Percentiles rank a stretch among this genome's conserved stretches.
Conservation (phyloP, 2,329 filamentous ascomycete species). For the Hortaea werneckii region DNA sequence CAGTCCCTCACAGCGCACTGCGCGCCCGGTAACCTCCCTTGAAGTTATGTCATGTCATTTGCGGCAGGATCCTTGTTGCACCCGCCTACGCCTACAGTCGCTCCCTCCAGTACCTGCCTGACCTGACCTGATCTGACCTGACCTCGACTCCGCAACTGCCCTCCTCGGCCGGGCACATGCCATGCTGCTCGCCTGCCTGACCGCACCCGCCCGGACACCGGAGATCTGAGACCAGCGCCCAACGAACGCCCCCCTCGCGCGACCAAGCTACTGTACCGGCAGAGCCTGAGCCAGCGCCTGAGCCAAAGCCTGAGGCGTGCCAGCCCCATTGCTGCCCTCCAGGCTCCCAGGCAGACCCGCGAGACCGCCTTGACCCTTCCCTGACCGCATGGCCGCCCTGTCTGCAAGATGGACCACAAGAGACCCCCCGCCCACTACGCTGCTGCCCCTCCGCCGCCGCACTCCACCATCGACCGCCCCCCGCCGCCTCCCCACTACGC, state of each 20-base stretch:
- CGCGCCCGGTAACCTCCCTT: too few relatives aligned
- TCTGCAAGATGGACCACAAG: slow-evolving; percentile 15
- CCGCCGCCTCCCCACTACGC: background rate
- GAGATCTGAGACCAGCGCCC: too few relatives aligned
- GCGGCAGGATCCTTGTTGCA: too few relatives aligned
- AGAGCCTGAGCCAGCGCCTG: too few relatives aligned
- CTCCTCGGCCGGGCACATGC: slow-evolving; percentile 2
- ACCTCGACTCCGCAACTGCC: slow-evolving; percentile 4
- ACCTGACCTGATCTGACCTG: too few relatives aligned
- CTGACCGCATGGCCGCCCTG: slow-evolving; percentile 15
- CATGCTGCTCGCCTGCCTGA: slow-evolving; percentile 5
- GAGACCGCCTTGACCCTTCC: slow-evolving; percentile 1
- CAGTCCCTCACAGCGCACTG: too few relatives aligned
- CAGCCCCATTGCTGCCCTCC: slow-evolving; percentile 1
- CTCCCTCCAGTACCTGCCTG: too few relatives aligned
- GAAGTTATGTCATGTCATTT: too few relatives aligned
- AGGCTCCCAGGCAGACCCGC: background rate
- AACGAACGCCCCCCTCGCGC: too few relatives aligned
- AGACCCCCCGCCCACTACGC: slow-evolving; percentile 8
- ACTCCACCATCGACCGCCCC: slow-evolving; percentile 1
- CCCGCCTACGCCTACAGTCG: too few relatives aligned
- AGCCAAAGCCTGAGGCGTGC: slow-evolving; percentile 7
- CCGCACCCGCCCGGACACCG: too few relatives aligned
- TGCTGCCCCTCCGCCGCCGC: slow-evolving; percentile 2
- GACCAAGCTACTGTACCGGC: too few relatives aligned